Conservation (phyloP, 1,139 yeast species). For the Debaryomycetaceae sp. region DNA sequence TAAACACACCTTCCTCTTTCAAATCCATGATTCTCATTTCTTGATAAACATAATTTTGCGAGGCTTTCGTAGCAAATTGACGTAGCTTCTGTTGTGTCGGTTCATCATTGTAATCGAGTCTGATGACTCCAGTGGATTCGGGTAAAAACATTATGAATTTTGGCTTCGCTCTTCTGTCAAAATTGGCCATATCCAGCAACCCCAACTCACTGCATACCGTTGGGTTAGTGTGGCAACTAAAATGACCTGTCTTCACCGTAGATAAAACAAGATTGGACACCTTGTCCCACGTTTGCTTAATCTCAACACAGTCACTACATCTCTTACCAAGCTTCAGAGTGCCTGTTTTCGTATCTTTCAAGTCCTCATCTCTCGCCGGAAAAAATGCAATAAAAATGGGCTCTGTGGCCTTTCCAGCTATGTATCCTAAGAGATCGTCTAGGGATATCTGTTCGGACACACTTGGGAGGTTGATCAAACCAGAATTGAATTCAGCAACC, state of each 20-base stretch:
- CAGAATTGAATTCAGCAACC: conserved; percentile 43
- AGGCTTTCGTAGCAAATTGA: conserved; percentile 28
- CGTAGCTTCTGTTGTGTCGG: conserved; percentile 27
- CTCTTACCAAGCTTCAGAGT: conserved; percentile 22
- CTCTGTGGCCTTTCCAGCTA: conserved; percentile 44
- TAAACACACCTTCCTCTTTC: conserved; percentile 17
- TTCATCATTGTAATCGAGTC: conserved; percentile 33
- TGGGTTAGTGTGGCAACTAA: conserved; percentile 53
- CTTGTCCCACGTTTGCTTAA: conserved; percentile 55
- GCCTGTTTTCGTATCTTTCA: conserved; percentile 33
- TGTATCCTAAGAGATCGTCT: conserved; percentile 34
- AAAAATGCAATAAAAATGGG: conserved; percentile 63
- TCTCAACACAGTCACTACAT: conserved; percentile 49
- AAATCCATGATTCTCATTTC: conserved; percentile 34
- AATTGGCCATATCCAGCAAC: conserved; percentile 22
- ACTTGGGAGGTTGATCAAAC: conserved; percentile 33
- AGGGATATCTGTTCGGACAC: conserved; percentile 30
- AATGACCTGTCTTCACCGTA: conserved; percentile 50
- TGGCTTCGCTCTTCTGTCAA: conserved; percentile 17
- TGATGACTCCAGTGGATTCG: conserved; percentile 28
- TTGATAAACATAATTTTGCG: conserved; percentile 36
- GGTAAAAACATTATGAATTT: conserved; percentile 40
- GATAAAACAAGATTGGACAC: conserved; percentile 47
- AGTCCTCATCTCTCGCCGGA: conserved; percentile 49
- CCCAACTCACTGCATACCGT: conserved; percentile 52